Conservation (phyloP, 345 rosid genomes). For the Pistacia atlantica region DNA sequence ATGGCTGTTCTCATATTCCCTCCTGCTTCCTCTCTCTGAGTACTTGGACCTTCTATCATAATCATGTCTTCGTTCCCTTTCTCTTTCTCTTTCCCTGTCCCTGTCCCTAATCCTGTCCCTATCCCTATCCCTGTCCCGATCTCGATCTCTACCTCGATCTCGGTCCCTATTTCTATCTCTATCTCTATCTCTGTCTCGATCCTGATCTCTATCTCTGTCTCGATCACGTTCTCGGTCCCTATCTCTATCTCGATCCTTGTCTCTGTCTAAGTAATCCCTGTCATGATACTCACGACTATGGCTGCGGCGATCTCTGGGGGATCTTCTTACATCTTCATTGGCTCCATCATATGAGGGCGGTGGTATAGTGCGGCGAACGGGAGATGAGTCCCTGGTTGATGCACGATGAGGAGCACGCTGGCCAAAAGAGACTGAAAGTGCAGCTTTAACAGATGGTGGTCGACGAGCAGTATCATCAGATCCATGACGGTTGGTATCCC, state of each 20-base stretch:
- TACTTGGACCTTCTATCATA: constrained; percentile 51
- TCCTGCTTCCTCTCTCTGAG: constrained; percentile 45
- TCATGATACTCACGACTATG: constrained; percentile 72
- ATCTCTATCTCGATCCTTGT: constrained; percentile 27
- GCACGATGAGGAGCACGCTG: constrained; percentile 99
- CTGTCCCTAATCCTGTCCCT: constrained; percentile 33
- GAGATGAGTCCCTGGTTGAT: constrained; percentile 96
- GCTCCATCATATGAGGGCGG: constrained; percentile 60
- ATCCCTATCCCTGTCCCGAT: constrained; percentile 19
- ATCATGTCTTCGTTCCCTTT: constrained; percentile 38
- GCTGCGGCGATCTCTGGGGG: constrained; percentile 62
- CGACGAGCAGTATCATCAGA: constrained; percentile 97
- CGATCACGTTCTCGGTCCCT: constrained; percentile 15
- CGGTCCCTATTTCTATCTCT: constrained; percentile 37
- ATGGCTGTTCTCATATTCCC: constrained; percentile 34
- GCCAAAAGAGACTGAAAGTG: constrained; percentile 97
- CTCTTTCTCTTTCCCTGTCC: constrained; percentile 41
- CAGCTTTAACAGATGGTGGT: constrained; percentile 99
- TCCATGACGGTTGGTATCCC: constrained; percentile 72
- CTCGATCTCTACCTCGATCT: constrained; percentile 14
- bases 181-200: constrained; percentile 37
- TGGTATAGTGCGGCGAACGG: constrained; percentile 81
- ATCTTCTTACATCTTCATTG: constrained; percentile 52
- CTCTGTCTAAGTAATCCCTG: constrained; percentile 48
- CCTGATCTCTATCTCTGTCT: constrained; percentile 23